Percentiles rank a stretch among this genome's conserved stretches.
These are phyloP conservation scores for Pseudomonodictys pantanalensis DNA, from an alignment of 495 filamentous ascomycete genomes.

Conservation along the genomic window DNA sequence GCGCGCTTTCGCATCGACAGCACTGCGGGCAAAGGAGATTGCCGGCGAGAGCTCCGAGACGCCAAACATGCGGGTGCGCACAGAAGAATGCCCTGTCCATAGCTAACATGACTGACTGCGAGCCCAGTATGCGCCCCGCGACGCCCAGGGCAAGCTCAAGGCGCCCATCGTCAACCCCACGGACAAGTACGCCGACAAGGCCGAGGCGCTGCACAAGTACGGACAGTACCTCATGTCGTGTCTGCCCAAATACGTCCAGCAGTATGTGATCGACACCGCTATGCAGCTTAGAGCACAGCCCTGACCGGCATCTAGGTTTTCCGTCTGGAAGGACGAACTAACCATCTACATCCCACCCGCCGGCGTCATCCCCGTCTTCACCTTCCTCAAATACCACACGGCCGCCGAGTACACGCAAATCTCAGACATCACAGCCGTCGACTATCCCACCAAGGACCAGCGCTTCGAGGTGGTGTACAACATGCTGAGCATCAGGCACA, in stretches of 20 bases:
- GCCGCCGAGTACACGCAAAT: conserved; percentile 94
- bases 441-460: conserved; percentile 90
- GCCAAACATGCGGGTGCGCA: conserved; percentile 48
- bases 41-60: conserved; percentile 30
- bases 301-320: conserved; percentile 53
- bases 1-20: conserved; percentile 36
- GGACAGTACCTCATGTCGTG: conserved; percentile 95
- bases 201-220: conserved; percentile 83
- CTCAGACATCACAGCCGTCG: conserved; percentile 86
- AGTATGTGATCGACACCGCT: conserved; percentile 43
- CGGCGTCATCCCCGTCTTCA: conserved; percentile 85
- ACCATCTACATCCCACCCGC: conserved; percentile 86
- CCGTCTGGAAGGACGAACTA: conserved; percentile 98
- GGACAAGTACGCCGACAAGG: conserved; percentile 85
- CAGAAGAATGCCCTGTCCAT: not conserved
- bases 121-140: conserved; percentile 29
- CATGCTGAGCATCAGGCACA: conserved; percentile 89
- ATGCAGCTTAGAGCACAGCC: not conserved
- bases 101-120: not conserved
- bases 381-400: conserved; percentile 96
- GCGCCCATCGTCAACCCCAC: conserved; percentile 84
- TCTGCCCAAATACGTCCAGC: conserved; percentile 96
- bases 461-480: conserved; percentile 99
- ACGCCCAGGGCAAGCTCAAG: conserved; percentile 57
- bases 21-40: conserved; percentile 34